A percentile compares a stretch with the other conserved stretches of the same genome.
Evolutionary conservation across 2,329 filamentous ascomycete species (phyloP).

Genomic region (Geoglossum cookeanum): DNA sequence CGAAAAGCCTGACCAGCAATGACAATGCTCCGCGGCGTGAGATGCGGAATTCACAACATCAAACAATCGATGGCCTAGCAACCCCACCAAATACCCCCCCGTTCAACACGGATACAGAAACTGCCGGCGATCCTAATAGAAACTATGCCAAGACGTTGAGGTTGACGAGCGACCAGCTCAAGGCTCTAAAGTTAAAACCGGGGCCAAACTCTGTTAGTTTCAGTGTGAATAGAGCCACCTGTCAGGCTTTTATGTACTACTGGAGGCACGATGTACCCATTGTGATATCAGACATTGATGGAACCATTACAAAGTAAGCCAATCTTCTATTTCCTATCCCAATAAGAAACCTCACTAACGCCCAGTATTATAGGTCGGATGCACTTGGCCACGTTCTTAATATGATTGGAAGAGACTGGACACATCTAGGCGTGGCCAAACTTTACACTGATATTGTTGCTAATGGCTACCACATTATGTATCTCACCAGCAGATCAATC

Average conservation of each 20-base stretch:
- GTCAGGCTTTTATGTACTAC: slow-evolving; percentile 78
- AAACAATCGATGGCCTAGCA: slow-evolving; percentile 44
- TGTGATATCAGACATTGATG: slow-evolving; percentile 96
- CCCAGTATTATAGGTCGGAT: slow-evolving; percentile 38
- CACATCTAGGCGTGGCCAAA: slow-evolving; percentile 88
- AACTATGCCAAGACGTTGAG: slow-evolving; percentile 95
- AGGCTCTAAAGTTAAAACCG: slow-evolving; percentile 58
- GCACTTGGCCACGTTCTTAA: slow-evolving; percentile 85
- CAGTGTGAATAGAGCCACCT: slow-evolving; percentile 87
- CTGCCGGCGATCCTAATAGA: slow-evolving; percentile 38
- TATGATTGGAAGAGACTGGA: slow-evolving; percentile 96
- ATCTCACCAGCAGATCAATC: slow-evolving; percentile 82
- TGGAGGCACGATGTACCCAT: slow-evolving; percentile 86
- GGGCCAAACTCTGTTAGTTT: slow-evolving; percentile 93
- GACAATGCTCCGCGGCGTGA: slow-evolving; percentile 19
- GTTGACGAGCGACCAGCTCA: slow-evolving; percentile 86
- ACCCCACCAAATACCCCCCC: slow-evolving; percentile 36
- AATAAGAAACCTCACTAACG: slow-evolving; percentile 9
- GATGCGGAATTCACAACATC: slow-evolving; percentile 14
- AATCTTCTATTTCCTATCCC: not conserved
- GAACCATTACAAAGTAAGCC: slow-evolving; percentile 75
- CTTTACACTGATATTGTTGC: slow-evolving; percentile 86
- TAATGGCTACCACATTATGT: slow-evolving; percentile 98
- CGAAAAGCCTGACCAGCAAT: slow-evolving; percentile 40
- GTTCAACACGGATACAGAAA: slow-evolving; percentile 30